phyloP scores from a whole-genome alignment of 768 basidiomycete genomes.

The Tephrocybe sp. region DNA sequence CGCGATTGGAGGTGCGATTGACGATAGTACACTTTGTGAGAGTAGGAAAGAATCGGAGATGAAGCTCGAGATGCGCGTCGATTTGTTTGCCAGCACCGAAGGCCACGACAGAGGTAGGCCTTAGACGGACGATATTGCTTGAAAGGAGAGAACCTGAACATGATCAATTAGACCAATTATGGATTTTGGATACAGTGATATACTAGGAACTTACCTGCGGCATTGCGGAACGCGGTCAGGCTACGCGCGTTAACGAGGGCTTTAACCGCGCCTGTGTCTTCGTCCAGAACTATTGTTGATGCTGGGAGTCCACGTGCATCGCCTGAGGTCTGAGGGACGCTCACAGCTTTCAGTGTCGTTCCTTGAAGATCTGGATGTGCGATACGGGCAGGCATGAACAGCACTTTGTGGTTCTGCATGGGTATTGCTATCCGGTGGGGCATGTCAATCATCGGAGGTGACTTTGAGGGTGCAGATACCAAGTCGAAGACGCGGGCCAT shows the following conservation, averaged over 20 bases:
- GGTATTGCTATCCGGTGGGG: constrained; percentile 63
- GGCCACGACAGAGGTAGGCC: constrained; percentile 47
- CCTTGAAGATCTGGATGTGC: constrained; percentile 28
- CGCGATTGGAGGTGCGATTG: constrained; percentile 58
- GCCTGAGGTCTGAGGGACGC: constrained; percentile 49
- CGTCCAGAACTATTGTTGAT: constrained; percentile 74
- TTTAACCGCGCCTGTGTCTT: constrained; percentile 61
- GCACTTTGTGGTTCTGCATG: constrained; percentile 50
- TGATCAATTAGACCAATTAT: too few relatives aligned
- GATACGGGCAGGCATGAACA: constrained; percentile 85
- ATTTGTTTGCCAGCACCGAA: constrained; percentile 79
- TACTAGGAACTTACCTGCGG: constrained; percentile 55
- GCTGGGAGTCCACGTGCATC: constrained; percentile 50
- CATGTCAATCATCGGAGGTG: constrained; percentile 24
- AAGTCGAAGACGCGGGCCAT: constrained; percentile 59
- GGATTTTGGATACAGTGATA: neutral
- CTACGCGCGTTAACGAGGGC: constrained; percentile 76
- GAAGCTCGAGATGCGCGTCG: constrained; percentile 59
- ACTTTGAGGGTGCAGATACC: constrained; percentile 32
- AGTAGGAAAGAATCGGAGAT: constrained; percentile 54
- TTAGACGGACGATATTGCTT: constrained; percentile 46
- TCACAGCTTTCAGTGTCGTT: constrained; percentile 80
- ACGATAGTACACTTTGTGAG: constrained; percentile 55
- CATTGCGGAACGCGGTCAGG: constrained; percentile 80
- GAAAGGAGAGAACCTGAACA: constrained; percentile 65